phyloP scores from a whole-genome alignment of 2,329 filamentous ascomycete genomes.

The Metarhizium guizhouense region DNA sequence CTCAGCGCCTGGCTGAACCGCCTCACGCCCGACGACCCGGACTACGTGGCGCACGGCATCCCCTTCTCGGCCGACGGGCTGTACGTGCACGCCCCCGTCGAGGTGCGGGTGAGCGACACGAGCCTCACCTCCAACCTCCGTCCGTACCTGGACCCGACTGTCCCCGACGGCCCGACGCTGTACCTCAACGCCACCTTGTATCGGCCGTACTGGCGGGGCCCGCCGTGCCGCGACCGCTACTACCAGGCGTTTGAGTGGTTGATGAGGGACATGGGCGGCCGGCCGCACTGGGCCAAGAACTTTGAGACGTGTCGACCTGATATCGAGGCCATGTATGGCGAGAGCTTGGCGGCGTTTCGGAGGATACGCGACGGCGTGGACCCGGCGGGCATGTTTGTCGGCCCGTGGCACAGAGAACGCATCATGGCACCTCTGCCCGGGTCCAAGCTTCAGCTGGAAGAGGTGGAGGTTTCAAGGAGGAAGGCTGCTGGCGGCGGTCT shows the following conservation, averaged over 20 bases:
- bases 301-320: constrained; percentile 55
- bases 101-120: constrained; percentile 79
- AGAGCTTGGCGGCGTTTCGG: constrained; percentile 58
- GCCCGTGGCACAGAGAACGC: constrained; percentile 76
- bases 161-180: constrained; percentile 59
- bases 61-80: constrained; percentile 72
- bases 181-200: constrained; percentile 91
- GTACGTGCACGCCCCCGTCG: constrained; percentile 83
- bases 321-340: constrained; percentile 60
- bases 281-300: constrained; percentile 91
- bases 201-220: constrained; percentile 68
- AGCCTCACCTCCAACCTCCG: constrained; percentile 26
- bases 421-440: constrained; percentile 34
- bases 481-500: constrained; percentile 17
- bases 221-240: constrained; percentile 67
- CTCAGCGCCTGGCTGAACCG: constrained; percentile 78
- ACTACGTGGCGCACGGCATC: constrained; percentile 58
- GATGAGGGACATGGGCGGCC: constrained; percentile 75
- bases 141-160: constrained; percentile 61
- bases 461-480: constrained; percentile 22
- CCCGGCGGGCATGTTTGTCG: constrained; percentile 78
- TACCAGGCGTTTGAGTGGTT: constrained; percentile 87
- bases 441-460: constrained; percentile 25
- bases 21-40: constrained; percentile 50
- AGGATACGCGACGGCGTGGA: constrained; percentile 62